Evolutionary conservation across 2,329 filamentous ascomycete species (phyloP).

Genomic region (Venturia effusa): DNA sequence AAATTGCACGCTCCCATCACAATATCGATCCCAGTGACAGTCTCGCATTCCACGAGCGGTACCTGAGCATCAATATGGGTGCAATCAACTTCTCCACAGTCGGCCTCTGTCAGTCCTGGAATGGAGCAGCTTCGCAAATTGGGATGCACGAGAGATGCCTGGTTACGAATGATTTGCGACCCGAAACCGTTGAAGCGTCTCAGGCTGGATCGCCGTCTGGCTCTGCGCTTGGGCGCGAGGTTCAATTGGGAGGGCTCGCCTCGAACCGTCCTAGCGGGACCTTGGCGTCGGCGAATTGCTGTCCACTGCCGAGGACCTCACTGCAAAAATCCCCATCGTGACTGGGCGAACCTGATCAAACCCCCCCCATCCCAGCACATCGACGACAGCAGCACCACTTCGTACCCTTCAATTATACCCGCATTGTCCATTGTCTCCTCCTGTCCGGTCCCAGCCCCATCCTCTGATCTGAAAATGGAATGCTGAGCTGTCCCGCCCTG

Average conservation of each 20-base stretch:
- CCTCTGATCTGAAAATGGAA: background rate
- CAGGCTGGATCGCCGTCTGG: background rate
- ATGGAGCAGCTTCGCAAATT: background rate
- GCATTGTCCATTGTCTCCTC: background rate
- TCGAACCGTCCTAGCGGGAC: background rate
- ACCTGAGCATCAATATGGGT: conserved; percentile 7
- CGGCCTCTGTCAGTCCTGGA: background rate
- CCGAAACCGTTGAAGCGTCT: conserved; percentile 1
- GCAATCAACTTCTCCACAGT: conserved; percentile 6
- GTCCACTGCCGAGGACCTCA: background rate
- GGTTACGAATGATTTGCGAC: background rate
- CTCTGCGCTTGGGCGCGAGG: background rate
- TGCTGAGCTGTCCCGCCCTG: background rate
- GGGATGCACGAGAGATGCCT: background rate
- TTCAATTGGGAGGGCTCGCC: background rate
- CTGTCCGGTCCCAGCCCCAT: background rate
- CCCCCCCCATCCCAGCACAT: background rate
- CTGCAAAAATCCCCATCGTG: background rate
- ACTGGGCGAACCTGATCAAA: background rate
- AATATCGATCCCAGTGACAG: conserved; percentile 3
- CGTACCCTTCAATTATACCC: background rate
- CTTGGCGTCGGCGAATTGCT: background rate
- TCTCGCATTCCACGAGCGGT: background rate
- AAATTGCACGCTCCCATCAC: conserved; percentile 4
- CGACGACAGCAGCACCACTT: background rate